Evolutionary conservation across 768 basidiomycete genomes (phyloP).

Genomic region (Russula vinacea): DNA sequence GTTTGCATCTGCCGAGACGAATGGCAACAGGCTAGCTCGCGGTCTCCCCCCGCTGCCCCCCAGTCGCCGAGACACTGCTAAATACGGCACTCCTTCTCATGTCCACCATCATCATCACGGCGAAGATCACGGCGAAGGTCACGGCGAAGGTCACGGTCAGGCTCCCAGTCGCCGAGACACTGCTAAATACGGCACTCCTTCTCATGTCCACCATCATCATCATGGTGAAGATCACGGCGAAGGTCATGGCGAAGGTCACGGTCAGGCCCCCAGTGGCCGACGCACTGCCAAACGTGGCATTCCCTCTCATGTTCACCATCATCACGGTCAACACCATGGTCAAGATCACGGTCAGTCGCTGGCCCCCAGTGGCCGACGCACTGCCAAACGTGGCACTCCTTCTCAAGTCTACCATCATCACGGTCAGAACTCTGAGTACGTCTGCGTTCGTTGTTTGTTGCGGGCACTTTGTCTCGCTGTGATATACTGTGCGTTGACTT

Average conservation of each 20-base stretch:
- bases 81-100: too few species aligned
- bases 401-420: too few species aligned
- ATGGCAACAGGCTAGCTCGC: neutral
- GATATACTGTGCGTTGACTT: neutral
- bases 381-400: too few species aligned
- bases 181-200: too few species aligned
- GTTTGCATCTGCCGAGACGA: neutral
- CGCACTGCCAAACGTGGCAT: too few species aligned
- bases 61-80: neutral
- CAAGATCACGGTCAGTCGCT: neutral
- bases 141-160: too few species aligned
- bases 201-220: too few species aligned
- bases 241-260: too few species aligned
- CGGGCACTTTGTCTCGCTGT: neutral
- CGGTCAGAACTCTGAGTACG: neutral
- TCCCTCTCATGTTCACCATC: neutral
- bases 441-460: neutral
- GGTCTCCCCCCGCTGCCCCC: neutral
- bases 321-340: neutral
- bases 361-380: neutral
- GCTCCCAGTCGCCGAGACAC: too few species aligned
- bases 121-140: too few species aligned
- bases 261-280: neutral
- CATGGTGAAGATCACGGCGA: too few species aligned
- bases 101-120: too few species aligned